phyloP scores from a whole-genome alignment of 306 rosid species.

The Arachis stenosperma region DNA sequence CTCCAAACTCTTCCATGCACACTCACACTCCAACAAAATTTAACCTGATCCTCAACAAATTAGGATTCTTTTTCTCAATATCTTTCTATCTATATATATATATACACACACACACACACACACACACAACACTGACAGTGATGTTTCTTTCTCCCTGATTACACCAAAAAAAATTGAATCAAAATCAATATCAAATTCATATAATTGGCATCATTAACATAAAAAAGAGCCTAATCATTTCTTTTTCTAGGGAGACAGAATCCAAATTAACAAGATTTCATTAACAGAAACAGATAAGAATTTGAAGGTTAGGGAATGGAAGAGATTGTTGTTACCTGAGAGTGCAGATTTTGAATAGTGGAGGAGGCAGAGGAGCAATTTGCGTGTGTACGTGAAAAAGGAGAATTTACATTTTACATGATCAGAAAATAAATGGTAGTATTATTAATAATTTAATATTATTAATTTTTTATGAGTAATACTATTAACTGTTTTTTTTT shows the following conservation, averaged over 20 bases:
- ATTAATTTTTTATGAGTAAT: too few species aligned
- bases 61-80: not conserved
- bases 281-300: not conserved
- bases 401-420: not conserved
- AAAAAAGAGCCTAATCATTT: not conserved
- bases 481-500: not conserved
- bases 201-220: not conserved
- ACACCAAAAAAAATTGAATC: slow-evolving; percentile 20
- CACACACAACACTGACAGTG: not conserved
- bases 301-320: slow-evolving; percentile 1
- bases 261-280: not conserved
- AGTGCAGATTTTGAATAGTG: slow-evolving; percentile 31
- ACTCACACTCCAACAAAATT: slow-evolving; percentile 25
- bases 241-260: slow-evolving; percentile 7
- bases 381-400: slow-evolving; percentile 16
- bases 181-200: slow-evolving; percentile 13
- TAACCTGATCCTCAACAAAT: slow-evolving; percentile 15
- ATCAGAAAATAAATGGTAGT: too few species aligned
- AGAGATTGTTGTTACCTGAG: slow-evolving; percentile 39
- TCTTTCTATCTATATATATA: too few species aligned
- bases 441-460: not conserved
- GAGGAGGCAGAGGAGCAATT: slow-evolving; percentile 29
- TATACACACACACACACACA: too few species aligned
- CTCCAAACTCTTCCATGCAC: slow-evolving; percentile 53
- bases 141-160: slow-evolving; percentile 26